Percentiles rank a stretch among this genome's conserved stretches.
phyloP scores from a whole-genome alignment of 2,329 filamentous ascomycete genomes.

The Biscogniauxia marginata region DNA sequence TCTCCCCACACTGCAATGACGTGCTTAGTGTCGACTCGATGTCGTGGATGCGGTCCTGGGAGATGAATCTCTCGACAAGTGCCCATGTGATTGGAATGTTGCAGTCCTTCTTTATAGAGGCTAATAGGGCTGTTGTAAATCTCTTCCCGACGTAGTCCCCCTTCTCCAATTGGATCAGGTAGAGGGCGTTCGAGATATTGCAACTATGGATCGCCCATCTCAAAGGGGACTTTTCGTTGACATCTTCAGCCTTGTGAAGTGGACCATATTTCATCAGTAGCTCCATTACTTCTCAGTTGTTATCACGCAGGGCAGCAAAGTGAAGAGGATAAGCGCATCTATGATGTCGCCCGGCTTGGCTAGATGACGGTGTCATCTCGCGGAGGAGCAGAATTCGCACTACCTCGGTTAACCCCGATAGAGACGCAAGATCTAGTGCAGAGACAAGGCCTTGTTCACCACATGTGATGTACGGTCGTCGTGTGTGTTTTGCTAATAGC shows the following conservation, averaged over 20 bases:
- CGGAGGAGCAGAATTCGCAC: not conserved
- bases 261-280: not conserved
- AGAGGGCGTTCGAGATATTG: not conserved
- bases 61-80: not conserved
- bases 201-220: not conserved
- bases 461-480: not conserved
- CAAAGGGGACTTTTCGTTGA: not conserved
- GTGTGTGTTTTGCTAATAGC: not conserved
- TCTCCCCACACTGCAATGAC: not conserved
- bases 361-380: not conserved
- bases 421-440: not conserved
- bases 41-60: not conserved
- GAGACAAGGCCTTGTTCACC: not conserved
- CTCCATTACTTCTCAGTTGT: not conserved
- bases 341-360: not conserved
- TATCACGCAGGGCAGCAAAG: not conserved
- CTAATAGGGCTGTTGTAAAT: not conserved
- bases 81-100: not conserved
- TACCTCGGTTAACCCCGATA: not conserved
- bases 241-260: not conserved
- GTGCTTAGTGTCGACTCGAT: not conserved
- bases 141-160: not conserved
- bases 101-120: not conserved
- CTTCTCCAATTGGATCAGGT: not conserved
- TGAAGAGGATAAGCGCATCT: not conserved